Evolutionary conservation across 257 asterid genomes (phyloP).

Genomic region (Anisodus tanguticus): DNA sequence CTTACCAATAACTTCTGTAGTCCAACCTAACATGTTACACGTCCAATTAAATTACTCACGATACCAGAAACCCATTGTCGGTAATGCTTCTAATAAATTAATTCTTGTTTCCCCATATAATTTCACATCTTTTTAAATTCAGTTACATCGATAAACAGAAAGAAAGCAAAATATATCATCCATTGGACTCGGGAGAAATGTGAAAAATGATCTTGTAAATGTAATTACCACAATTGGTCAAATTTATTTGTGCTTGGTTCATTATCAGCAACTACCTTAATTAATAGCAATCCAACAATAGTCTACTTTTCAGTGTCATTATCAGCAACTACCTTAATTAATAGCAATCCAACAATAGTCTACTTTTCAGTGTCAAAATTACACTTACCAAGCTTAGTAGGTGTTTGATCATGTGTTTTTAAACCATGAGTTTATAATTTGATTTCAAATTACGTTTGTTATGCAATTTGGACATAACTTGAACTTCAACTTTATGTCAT

Average conservation of each 20-base stretch:
- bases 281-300: neutral
- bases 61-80: too few species aligned
- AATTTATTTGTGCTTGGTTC: neutral
- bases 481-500: too few species aligned
- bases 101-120: neutral
- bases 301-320: neutral
- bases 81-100: neutral
- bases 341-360: too few species aligned
- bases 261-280: neutral
- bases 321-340: neutral
- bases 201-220: neutral
- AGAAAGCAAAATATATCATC: neutral
- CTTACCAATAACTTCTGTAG: neutral
- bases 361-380: neutral
- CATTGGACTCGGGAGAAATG: neutral
- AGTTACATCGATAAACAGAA: neutral
- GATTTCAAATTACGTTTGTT: too few species aligned
- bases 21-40: neutral
- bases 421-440: too few species aligned
- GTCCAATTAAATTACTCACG: too few species aligned
- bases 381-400: neutral
- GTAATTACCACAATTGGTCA: neutral
- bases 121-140: neutral
- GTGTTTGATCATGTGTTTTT: too few species aligned
- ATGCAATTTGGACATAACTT: too few species aligned